A percentile compares a stretch with the other conserved stretches of the same genome.
Evolutionary conservation across 2,329 filamentous ascomycete genomes (phyloP).

Genomic region (Botryosphaeria agaves): DNA sequence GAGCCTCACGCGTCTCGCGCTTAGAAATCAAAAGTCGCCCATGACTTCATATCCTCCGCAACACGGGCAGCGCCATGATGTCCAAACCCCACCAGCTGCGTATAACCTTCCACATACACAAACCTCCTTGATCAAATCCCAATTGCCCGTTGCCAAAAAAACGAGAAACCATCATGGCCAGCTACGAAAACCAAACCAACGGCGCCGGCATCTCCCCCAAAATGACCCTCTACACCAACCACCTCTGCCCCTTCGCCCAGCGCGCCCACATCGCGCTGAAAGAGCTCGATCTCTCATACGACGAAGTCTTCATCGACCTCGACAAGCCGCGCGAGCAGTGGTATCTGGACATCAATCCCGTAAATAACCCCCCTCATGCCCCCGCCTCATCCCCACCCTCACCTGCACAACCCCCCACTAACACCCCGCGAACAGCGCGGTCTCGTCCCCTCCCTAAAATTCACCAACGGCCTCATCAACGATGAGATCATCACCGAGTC

Average conservation of each 20-base stretch:
- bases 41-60: no score
- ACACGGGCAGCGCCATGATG: no score
- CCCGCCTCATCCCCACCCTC: conserved; percentile 1
- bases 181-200: conserved; percentile 11
- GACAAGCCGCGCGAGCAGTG: conserved; percentile 48
- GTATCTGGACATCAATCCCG: conserved; percentile 62
- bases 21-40: no score
- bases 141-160: no score
- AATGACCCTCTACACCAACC: conserved; percentile 55
- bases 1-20: no score
- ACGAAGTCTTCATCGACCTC: conserved; percentile 60
- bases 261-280: conserved; percentile 55
- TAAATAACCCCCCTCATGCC: conserved; percentile 11
- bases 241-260: conserved; percentile 55
- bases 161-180: no score
- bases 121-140: no score
- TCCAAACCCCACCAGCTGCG: no score
- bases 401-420: background rate
- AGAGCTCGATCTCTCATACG: conserved; percentile 47
- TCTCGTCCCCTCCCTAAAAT: conserved; percentile 53
- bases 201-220: conserved; percentile 19
- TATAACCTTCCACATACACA: no score
- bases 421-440: conserved; percentile 33
- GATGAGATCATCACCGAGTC: conserved; percentile 55
- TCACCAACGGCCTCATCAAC: conserved; percentile 30